phyloP scores from a whole-genome alignment of 2,329 filamentous ascomycete genomes.

The Paracamarosporium sp. region DNA sequence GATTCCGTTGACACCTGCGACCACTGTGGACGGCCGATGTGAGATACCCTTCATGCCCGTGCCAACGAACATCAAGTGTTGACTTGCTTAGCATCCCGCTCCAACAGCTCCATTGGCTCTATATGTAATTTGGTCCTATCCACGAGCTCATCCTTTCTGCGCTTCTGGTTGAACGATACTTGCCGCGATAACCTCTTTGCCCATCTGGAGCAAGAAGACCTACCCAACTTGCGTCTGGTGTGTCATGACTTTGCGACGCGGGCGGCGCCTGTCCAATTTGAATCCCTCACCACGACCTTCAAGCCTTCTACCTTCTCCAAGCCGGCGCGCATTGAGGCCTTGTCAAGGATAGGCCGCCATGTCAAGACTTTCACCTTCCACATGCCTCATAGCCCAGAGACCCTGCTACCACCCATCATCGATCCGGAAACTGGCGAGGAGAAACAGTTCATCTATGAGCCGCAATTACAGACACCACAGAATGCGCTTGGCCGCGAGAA shows the following conservation, averaged over 20 bases:
- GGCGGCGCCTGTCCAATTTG: constrained; percentile 73
- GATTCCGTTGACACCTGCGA: constrained; percentile 53
- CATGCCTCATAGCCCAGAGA: constrained; percentile 77
- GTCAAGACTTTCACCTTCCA: constrained; percentile 80
- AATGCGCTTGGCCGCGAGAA: constrained; percentile 61
- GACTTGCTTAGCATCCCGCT: constrained; percentile 48
- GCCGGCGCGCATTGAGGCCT: constrained; percentile 73
- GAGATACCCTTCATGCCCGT: constrained; percentile 26
- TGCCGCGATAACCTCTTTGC: constrained; percentile 55
- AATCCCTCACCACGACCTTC: constrained; percentile 73
- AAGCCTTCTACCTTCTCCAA: constrained; percentile 77
- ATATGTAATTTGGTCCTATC: constrained; percentile 58
- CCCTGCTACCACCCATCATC: constrained; percentile 83
- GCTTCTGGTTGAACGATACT: constrained; percentile 57
- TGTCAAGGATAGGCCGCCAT: constrained; percentile 79
- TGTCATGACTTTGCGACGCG: constrained; percentile 75
- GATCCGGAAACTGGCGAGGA: constrained; percentile 79
- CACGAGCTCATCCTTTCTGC: constrained; percentile 56
- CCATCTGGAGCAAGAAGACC: constrained; percentile 49
- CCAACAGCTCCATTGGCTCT: constrained; percentile 54
- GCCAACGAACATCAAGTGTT: constrained; percentile 18
- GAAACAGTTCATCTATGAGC: constrained; percentile 81
- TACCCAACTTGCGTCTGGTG: constrained; percentile 65
- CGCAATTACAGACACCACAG: constrained; percentile 68
- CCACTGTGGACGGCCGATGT: constrained; percentile 45